Conservation (phyloP, 2,329 filamentous ascomycete species). For the Colletotrichum filicis region DNA sequence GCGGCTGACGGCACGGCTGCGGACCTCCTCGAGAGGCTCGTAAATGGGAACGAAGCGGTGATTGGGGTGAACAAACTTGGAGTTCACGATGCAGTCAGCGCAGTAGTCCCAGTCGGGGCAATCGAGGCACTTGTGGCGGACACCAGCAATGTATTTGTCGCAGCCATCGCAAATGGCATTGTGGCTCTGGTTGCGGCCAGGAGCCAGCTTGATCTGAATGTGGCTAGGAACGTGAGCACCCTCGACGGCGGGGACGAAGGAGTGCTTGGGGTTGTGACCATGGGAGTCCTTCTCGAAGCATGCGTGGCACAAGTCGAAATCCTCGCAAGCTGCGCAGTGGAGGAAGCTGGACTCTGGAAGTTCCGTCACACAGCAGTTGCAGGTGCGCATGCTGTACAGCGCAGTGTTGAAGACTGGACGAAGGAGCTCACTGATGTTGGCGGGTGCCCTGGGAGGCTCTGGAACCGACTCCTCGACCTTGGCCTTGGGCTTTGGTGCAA, state of each 20-base stretch:
- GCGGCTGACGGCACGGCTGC: conserved; percentile 51
- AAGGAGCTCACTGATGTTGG: conserved; percentile 23
- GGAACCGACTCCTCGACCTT: conserved; percentile 39
- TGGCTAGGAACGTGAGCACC: conserved; percentile 70
- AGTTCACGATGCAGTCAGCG: conserved; percentile 75
- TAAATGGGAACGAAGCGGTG: conserved; percentile 94
- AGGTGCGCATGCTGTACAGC: conserved; percentile 68
- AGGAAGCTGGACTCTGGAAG: conserved; percentile 83
- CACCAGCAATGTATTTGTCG: conserved; percentile 85
- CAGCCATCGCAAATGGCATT: conserved; percentile 95
- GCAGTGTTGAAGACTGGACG: conserved; percentile 25
- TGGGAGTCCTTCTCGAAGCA: conserved; percentile 84
- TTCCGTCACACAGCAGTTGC: conserved; percentile 74
- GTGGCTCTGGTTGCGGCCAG: conserved; percentile 85
- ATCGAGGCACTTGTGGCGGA: conserved; percentile 95
- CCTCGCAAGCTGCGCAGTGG: conserved; percentile 85
- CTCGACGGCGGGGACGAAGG: conserved; percentile 75
- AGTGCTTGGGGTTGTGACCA: conserved; percentile 90
- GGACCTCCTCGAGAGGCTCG: conserved; percentile 66
- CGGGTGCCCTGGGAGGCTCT: conserved; percentile 36
- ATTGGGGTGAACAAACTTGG: conserved; percentile 76
- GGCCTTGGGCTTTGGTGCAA: conserved; percentile 71
- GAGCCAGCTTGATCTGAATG: conserved; percentile 75
- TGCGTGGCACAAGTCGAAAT: conserved; percentile 89
- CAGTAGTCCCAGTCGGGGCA: conserved; percentile 99